These are phyloP conservation scores for Dioscorea alata DNA, from an alignment of 106 monocot genomes.

Conservation along the genomic window DNA sequence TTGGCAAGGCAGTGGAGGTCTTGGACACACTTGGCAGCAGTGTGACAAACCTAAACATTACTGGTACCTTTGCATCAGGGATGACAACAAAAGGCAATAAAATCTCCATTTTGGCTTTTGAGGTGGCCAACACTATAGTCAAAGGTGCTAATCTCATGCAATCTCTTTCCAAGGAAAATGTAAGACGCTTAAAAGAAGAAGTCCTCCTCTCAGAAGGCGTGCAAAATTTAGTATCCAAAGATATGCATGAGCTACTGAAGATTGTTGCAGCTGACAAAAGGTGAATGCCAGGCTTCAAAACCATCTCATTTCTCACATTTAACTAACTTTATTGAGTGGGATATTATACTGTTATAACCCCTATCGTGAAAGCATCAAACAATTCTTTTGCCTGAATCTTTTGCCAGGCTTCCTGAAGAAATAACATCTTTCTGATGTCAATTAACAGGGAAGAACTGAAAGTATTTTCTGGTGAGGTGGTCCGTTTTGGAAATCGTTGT, in stretches of 20 bases:
- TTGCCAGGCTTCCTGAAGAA: too few relatives aligned
- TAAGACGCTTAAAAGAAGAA: constrained; percentile 61
- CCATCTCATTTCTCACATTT: too few relatives aligned
- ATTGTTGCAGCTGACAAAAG: constrained; percentile 84
- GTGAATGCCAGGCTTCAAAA: constrained; percentile 11
- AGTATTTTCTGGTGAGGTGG: constrained; percentile 69
- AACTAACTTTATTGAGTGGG: too few relatives aligned
- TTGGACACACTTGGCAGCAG: constrained; percentile 96
- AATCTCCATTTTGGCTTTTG: constrained; percentile 86
- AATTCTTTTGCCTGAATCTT: too few relatives aligned
- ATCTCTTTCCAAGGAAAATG: constrained; percentile 73
- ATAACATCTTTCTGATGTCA: not conserved
- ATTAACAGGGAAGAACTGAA: constrained; percentile 79
- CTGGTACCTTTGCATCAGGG: constrained; percentile 63
- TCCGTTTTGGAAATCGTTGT: constrained; percentile 88
- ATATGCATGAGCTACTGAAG: constrained; percentile 70
- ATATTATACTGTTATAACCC: too few relatives aligned
- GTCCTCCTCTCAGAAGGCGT: constrained; percentile 89
- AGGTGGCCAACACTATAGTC: constrained; percentile 90
- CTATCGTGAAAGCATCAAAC: too few relatives aligned
- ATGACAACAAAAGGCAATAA: constrained; percentile 59
- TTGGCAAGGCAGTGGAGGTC: constrained; percentile 93
- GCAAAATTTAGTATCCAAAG: constrained; percentile 67
- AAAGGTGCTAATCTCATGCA: constrained; percentile 85
- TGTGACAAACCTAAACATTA: constrained; percentile 71